A percentile compares a stretch with the other conserved stretches of the same genome.
These are phyloP conservation scores for Fagus crenata DNA, from an alignment of 306 rosid genomes.

Conservation along the genomic window DNA sequence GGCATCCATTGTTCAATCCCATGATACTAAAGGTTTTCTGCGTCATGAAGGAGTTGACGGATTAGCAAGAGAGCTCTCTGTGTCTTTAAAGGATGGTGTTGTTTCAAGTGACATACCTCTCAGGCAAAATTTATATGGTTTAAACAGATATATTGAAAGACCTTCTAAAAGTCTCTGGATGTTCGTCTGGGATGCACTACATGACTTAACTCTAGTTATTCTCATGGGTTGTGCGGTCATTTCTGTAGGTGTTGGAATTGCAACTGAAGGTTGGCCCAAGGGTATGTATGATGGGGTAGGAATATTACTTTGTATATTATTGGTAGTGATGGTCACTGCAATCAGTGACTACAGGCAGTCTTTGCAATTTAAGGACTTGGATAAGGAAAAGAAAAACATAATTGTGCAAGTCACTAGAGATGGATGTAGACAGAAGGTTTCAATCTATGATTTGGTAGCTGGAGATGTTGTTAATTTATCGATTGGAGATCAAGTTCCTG, in stretches of 20 bases:
- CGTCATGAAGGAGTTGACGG: slow-evolving; percentile 58
- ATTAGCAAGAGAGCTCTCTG: slow-evolving; percentile 49
- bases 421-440: slow-evolving; percentile 63
- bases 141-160: slow-evolving; percentile 56
- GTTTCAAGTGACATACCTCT: slow-evolving; percentile 40
- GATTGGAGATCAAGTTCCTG: slow-evolving; percentile 82
- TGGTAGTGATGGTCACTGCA: slow-evolving; percentile 82
- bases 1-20: slow-evolving; percentile 61
- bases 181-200: slow-evolving; percentile 94
- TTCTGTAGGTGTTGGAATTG: slow-evolving; percentile 73
- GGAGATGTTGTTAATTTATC: slow-evolving; percentile 82
- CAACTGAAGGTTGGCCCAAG: slow-evolving; percentile 81
- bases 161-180: slow-evolving; percentile 73
- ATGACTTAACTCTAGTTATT: slow-evolving; percentile 73
- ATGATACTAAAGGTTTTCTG: slow-evolving; percentile 49
- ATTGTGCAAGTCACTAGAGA: slow-evolving; percentile 76
- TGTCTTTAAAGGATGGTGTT: slow-evolving; percentile 54
- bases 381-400: slow-evolving; percentile 78
- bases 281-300: slow-evolving; percentile 94
- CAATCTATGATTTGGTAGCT: slow-evolving; percentile 71
- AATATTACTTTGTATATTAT: slow-evolving; percentile 61
- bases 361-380: slow-evolving; percentile 81
- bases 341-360: slow-evolving; percentile 79
- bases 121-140: slow-evolving; percentile 58
- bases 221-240: slow-evolving; percentile 64